Evolutionary conservation across 1,284 basidiomycete species (phyloP).

Genomic region (Marasmius sp.): DNA sequence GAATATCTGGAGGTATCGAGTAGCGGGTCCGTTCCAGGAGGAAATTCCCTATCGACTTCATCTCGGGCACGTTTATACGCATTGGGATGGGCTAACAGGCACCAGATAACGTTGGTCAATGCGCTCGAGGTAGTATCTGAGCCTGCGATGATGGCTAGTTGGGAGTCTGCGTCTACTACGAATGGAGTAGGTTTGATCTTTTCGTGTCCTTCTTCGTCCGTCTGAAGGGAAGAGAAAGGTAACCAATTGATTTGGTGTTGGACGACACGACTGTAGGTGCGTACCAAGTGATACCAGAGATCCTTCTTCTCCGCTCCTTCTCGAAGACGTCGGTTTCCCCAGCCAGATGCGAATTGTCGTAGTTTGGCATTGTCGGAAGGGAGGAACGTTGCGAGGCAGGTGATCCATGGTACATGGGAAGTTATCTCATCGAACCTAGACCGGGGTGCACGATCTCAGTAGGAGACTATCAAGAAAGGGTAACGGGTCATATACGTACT

Average conservation of each 20-base stretch:
- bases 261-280: constrained; percentile 2
- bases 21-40: background rate
- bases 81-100: constrained; percentile 42
- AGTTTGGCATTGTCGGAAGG: constrained; percentile 19
- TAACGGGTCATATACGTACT: too few relatives aligned
- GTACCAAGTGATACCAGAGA: constrained; percentile 44
- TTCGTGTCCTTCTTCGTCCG: constrained; percentile 44
- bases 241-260: background rate
- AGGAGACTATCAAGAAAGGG: too few relatives aligned
- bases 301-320: constrained; percentile 41
- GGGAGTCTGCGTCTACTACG: constrained; percentile 40
- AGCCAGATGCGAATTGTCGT: constrained; percentile 30
- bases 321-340: constrained; percentile 32
- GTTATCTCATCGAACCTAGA: background rate
- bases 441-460: background rate
- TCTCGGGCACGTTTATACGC: constrained; percentile 42
- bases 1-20: background rate
- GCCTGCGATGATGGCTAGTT: constrained; percentile 55
- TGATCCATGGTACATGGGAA: background rate
- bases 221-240: constrained; percentile 25
- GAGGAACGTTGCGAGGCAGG: background rate
- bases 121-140: constrained; percentile 55
- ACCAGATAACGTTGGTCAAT: constrained; percentile 37
- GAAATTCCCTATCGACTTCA: constrained; percentile 30
- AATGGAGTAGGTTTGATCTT: constrained; percentile 29